A percentile compares a stretch with the other conserved stretches of the same genome.
These are phyloP conservation scores for Yamadazyma jaroonii DNA, from an alignment of 1,139 yeast species.

Conservation along the genomic window DNA sequence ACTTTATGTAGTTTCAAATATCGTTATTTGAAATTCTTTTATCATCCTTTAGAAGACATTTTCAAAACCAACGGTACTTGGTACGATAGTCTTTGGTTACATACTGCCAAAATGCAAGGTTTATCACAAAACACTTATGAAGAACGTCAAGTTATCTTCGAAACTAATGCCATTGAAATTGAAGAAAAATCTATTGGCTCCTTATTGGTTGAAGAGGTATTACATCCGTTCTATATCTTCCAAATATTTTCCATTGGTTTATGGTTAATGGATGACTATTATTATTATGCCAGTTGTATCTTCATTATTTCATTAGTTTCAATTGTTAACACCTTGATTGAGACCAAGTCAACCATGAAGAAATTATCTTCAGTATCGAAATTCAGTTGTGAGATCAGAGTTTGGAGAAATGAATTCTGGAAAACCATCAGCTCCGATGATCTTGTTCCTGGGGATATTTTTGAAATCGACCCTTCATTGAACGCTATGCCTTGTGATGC, in stretches of 20 bases:
- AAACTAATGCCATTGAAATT: slow-evolving; percentile 69
- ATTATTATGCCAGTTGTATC: slow-evolving; percentile 90
- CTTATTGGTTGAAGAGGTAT: slow-evolving; percentile 77
- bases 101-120: slow-evolving; percentile 60
- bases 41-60: slow-evolving; percentile 82
- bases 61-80: slow-evolving; percentile 83
- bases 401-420: slow-evolving; percentile 94
- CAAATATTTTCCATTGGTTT: slow-evolving; percentile 87
- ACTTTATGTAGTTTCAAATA: slow-evolving; percentile 69
- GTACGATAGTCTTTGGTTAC: slow-evolving; percentile 78
- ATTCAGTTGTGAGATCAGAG: slow-evolving; percentile 79
- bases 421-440: slow-evolving; percentile 75
- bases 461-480: slow-evolving; percentile 86
- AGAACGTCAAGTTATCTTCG: slow-evolving; percentile 73
- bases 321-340: slow-evolving; percentile 74
- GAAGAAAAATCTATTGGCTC: slow-evolving; percentile 66
- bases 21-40: slow-evolving; percentile 78
- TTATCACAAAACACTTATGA: slow-evolving; percentile 66
- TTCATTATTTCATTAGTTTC: slow-evolving; percentile 81
- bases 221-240: slow-evolving; percentile 93
- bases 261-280: slow-evolving; percentile 91
- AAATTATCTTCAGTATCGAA: slow-evolving; percentile 73
- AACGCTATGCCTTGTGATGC: slow-evolving; percentile 84
- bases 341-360: slow-evolving; percentile 72
- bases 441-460: slow-evolving; percentile 92